Base-by-base conservation (phyloP, 345 rosid species). In the Odontarrhena argentea region DNA sequence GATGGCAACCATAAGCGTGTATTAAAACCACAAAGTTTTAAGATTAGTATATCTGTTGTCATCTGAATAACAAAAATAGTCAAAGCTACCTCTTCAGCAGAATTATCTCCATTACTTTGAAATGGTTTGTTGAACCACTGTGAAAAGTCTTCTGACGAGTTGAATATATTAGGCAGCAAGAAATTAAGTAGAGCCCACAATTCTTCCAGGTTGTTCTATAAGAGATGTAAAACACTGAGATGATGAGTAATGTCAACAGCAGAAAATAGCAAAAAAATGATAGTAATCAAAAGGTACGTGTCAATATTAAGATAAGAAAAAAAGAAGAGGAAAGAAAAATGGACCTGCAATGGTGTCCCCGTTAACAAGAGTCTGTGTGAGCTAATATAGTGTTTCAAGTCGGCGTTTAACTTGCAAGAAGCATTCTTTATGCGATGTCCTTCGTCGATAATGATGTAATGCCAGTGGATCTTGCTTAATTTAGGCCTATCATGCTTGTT, bases 121-220 rank as follows among this genome's bases (percentile, higher is more conserved):
- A 91, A 88, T 64, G 97, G 96, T 75, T 91, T 88, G 84, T 91
- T 91, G 77, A 91, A 91, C 97, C 97, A 91, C 67, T 91, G 97
- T 76, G 96, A 88, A 74, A 91, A 91, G 74, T 91, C 97, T 68
- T 91, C 97, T 9, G 97, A 86, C 38, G 97, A 86, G 76, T 88
- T 91, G 74, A 91, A 91, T 75, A 91, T 88, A 76, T 88, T 88
- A 32, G 97, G 97, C 79, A 91, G 74, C 78, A 88, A 77, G 82
- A 91, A 91, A 79, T 91, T 91, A 26, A 91, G 96, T 38, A 91
- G 80, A 1, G 97, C 97, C 97, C 97, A 88, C 74, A 91, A 76
- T 75, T 91, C 97, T 78, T 91, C 97, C 18, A 91, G 96, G 73
- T 91, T 91, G 80, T 91, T 91, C 96, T 91, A 69, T 74, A 84